Percentiles rank a stretch among this genome's conserved stretches.
Conservation (phyloP, 371 early-diverging fungal species). For the Syncephalastrum monosporum region DNA sequence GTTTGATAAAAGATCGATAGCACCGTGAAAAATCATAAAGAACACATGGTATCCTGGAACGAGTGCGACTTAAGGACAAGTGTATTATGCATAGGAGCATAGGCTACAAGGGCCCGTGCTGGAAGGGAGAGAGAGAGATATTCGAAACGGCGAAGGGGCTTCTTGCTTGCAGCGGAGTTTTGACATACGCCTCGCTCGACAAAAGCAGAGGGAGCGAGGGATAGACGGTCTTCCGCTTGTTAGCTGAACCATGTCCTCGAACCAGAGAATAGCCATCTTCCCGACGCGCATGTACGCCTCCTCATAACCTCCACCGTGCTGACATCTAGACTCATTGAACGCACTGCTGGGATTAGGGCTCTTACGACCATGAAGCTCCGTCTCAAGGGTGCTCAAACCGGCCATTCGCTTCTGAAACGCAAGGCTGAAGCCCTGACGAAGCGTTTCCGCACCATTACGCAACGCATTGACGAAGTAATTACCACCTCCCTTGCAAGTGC, state of each 20-base stretch:
- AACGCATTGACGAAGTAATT: constrained; percentile 90
- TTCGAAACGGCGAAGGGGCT: too few relatives aligned
- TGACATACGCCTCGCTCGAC: too few relatives aligned
- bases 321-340: neutral
- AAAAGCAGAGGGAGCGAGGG: neutral
- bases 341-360: constrained; percentile 64
- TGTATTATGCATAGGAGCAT: too few relatives aligned
- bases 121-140: too few relatives aligned
- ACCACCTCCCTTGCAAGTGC: neutral
- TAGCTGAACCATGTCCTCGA: constrained; percentile 15
- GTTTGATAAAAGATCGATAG: too few relatives aligned
- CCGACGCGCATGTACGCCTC: constrained; percentile 84
- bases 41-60: too few relatives aligned
- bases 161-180: too few relatives aligned
- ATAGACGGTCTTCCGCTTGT: too few relatives aligned
- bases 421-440: constrained; percentile 98
- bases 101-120: too few relatives aligned
- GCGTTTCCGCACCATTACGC: constrained; percentile 92
- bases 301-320: neutral
- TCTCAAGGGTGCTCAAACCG: constrained; percentile 98
- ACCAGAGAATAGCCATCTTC: constrained; percentile 74
- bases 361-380: constrained; percentile 92
- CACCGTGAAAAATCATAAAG: too few relatives aligned
- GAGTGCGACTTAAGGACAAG: too few relatives aligned
- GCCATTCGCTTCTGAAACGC: constrained; percentile 96